phyloP scores from a whole-genome alignment of 257 asterid genomes.

The Nicotiana undulata region DNA sequence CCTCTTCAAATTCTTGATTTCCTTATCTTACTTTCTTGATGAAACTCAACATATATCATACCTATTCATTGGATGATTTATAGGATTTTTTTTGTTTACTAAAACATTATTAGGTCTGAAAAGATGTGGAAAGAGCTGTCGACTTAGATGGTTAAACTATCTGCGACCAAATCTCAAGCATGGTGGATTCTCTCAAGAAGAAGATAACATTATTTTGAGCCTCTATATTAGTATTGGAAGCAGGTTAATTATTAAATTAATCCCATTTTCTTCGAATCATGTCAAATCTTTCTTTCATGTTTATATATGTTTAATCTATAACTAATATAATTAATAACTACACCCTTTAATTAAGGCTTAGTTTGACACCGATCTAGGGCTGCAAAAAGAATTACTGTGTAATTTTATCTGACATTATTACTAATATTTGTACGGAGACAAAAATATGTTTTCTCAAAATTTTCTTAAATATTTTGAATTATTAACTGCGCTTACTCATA shows the following conservation, averaged over 20 bases:
- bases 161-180: slow-evolving; percentile 71
- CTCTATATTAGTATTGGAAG: slow-evolving; percentile 71
- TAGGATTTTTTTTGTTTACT: not conserved
- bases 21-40: not conserved
- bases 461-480: no score
- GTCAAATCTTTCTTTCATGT: not conserved
- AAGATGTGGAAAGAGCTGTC: slow-evolving; percentile 76
- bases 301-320: not conserved
- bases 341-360: not conserved
- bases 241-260: slow-evolving; percentile 39
- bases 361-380: not conserved
- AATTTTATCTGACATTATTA: no score
- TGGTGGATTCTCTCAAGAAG: slow-evolving; percentile 72
- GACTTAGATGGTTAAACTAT: slow-evolving; percentile 64
- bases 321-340: not conserved
- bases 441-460: no score
- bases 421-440: no score
- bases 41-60: not conserved
- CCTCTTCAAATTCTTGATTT: not conserved
- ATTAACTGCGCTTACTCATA: no score
- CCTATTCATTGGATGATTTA: not conserved
- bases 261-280: not conserved
- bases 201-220: slow-evolving; percentile 69
- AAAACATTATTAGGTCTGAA: slow-evolving; percentile 34
- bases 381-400: no score